Conservation (phyloP, 805 yeast species). For the Saccharomycopsis olivae region DNA sequence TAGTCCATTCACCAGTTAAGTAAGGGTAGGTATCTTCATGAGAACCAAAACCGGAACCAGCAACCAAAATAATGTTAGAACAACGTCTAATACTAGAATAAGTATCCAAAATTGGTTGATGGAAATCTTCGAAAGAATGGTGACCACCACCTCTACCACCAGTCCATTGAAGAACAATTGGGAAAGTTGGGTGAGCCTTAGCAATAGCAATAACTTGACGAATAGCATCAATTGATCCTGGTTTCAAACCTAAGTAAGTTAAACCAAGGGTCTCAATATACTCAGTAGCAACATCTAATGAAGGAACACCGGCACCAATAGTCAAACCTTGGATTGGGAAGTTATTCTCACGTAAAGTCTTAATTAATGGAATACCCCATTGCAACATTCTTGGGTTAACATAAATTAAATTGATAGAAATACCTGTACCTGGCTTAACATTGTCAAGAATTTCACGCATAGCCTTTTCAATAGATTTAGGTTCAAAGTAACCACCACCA, state of each 20-base stretch:
- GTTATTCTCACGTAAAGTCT: constrained; percentile 71
- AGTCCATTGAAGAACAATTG: constrained; percentile 97
- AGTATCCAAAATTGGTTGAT: constrained; percentile 93
- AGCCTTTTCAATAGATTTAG: constrained; percentile 62
- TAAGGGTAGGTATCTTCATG: constrained; percentile 96
- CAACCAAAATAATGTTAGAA: constrained; percentile 78
- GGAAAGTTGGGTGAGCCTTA: constrained; percentile 91
- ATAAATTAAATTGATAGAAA: constrained; percentile 85
- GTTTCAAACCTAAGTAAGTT: constrained; percentile 92
- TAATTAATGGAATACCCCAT: constrained; percentile 97
- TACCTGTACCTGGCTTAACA: constrained; percentile 78
- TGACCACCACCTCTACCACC: constrained; percentile 99
- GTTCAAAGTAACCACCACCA: constrained; percentile 95
- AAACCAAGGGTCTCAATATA: constrained; percentile 87
- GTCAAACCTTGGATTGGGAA: constrained; percentile 94
- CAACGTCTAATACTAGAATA: constrained; percentile 90
- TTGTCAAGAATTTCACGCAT: constrained; percentile 59
- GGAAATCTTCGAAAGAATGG: constrained; percentile 98
- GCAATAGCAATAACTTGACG: constrained; percentile 83
- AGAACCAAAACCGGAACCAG: constrained; percentile 98
- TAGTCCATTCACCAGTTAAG: constrained; percentile 96
- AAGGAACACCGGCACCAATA: constrained; percentile 99
- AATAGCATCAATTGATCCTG: constrained; percentile 93
- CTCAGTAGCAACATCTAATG: constrained; percentile 93
- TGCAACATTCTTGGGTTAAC: constrained; percentile 96